Evolutionary conservation across 2,329 filamentous ascomycete genomes (phyloP), one percentile per base, ranked within the genome.

Genomic region (Lasiodiplodia theobromae): DNA sequence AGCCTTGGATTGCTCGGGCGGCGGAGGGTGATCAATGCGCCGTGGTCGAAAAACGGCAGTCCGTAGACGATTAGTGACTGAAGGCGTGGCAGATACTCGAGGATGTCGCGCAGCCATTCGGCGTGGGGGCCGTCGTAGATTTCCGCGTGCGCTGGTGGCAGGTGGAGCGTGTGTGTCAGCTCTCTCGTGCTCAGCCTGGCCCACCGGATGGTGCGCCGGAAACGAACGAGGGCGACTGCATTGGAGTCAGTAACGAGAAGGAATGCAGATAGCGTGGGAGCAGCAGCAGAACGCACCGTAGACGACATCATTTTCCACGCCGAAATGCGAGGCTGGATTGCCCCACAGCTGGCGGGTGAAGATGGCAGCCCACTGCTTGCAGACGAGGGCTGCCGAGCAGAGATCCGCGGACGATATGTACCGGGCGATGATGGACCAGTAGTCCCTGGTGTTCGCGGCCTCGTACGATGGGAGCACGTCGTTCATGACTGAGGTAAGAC

Each of bases 331-430:
- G 0, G 87, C 86, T 23, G 88, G 88, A 72, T 87, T 85, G 18
- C 87, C 87, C 88, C 88, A 90, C 1, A 90, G 81, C 70, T 86
- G 84, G 2, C 86, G 86, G 65, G 84, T 82, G 71, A 89, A 89
- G n/a, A 85, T 83, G 34, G 78, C 73, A 72, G 89, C 86, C 86
- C 87, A 89, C 80, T 81, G 79, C 66, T 79, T 83, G 72, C 84
- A 88, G 10, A 89, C 87, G 34, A 88, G 77, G 5, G 85, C 84
- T 8, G 83, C 84, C 28, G 86, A 82, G 71, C 85, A 88, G 5
- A 89, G 81, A 69, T 88, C 85, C 37, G 82, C 80, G 2, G 87
- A 88, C 1, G 82, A 81, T 5, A 89, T 82, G 71, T 88, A 89
- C 18, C 78, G 81, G 10, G 87, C 86, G 66, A 89, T 80, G 47